Evolutionary conservation across 2,329 filamentous ascomycete species (phyloP), one percentile per base, ranked within the genome.

Genomic region (Stagonosporopsis rhizophila): DNA sequence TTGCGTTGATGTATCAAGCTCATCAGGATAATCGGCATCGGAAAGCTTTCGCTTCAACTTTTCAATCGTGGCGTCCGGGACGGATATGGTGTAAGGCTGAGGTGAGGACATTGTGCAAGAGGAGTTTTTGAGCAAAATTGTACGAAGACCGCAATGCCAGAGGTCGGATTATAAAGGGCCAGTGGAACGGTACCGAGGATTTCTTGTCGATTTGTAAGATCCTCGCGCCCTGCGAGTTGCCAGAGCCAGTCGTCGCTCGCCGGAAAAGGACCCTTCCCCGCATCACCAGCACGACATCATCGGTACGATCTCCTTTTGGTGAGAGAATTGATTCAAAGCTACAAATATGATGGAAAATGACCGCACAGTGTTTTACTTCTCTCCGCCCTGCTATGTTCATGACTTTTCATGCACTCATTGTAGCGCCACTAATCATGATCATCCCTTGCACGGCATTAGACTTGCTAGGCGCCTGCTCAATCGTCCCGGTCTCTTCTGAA

Each of bases 41-140:
- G 78, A 72, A 2, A 89, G 81, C 65, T 86, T 87, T 25, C 80
- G 77, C 57, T 82, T 80, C 2, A 89, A 78, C n/a, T 77, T 77
- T 9, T 82, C 74, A 15, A 89, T 72, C 19, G 80, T 77, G 6
- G 77, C 70, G 37, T 87, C 62, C 1, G 65, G 50, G 20, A 75
- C 56, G 14, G 61, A 65, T 4, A 74, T 70, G 0, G 57, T 71
- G 52, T 69, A 74, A n/a, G 63, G 65, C 34, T 67, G 48, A 5
- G 62, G 53, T 7, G 60, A 41, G 7, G 47, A 23, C 65, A 64
- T 65, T 40, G 30, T 34, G 11, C 15, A 15, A 2, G 22, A 30
- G 28, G 7, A 17, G 8, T 1, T 23, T 19, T 42, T 7, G 9
- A 2, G 14, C n/a, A 2, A 1, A 23, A 20, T 14, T 23, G 4